These are phyloP conservation scores for Canavalia ensiformis DNA, from an alignment of 306 rosid species.

Conservation along the genomic window DNA sequence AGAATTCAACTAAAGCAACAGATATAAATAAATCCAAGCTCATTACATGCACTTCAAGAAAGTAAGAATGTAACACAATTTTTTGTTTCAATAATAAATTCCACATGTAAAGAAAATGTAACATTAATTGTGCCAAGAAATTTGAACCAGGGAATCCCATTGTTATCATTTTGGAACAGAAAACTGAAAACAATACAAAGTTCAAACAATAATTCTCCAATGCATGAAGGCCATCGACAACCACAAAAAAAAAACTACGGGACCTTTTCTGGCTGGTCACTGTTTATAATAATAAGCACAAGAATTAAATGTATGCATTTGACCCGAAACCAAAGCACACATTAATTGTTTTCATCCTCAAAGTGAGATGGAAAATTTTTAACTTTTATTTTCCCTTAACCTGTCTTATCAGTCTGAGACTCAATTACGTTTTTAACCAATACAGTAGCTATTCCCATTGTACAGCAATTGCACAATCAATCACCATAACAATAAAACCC, in stretches of 20 bases:
- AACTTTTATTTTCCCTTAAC: not conserved
- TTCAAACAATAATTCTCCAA: not conserved
- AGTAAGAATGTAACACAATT: conserved; percentile 7
- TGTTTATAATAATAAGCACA: conserved; percentile 4
- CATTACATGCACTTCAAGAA: conserved; percentile 13
- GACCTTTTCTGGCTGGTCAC: not conserved
- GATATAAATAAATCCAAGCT: not conserved
- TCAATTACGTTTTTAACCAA: not conserved
- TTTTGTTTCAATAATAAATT: not conserved
- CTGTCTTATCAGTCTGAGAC: no score
- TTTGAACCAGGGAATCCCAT: not conserved
- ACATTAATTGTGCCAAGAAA: not conserved
- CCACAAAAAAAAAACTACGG: not conserved
- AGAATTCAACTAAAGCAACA: conserved; percentile 63
- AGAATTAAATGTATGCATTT: not conserved
- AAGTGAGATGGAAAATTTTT: not conserved
- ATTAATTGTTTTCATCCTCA: not conserved
- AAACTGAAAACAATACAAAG: not conserved
- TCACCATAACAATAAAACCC: not conserved
- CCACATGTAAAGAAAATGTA: not conserved
- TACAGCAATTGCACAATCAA: not conserved
- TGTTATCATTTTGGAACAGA: not conserved
- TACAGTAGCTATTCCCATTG: not conserved
- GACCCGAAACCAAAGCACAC: not conserved
- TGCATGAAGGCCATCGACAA: not conserved